phyloP scores from a whole-genome alignment of 768 basidiomycete species.

The Thelephora ganbajun region DNA sequence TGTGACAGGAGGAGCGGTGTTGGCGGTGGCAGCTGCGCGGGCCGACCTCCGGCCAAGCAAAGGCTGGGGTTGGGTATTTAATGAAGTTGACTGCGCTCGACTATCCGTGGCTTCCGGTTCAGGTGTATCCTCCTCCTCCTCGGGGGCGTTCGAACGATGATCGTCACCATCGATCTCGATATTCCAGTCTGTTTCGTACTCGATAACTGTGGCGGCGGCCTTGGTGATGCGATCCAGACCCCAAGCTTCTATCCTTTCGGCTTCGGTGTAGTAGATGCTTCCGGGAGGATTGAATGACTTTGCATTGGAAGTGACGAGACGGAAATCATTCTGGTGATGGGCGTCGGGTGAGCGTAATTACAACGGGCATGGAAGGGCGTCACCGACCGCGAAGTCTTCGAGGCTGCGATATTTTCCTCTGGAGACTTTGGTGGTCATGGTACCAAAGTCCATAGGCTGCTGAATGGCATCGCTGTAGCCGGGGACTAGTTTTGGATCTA shows the following conservation, averaged over 20 bases:
- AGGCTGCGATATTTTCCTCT: conserved; percentile 65
- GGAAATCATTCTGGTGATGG: conserved; percentile 42
- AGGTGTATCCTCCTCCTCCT: conserved; percentile 27
- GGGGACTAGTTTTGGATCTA: conserved; percentile 43
- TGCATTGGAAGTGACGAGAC: conserved; percentile 59
- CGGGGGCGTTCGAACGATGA: conserved; percentile 14
- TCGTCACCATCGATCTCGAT: conserved; percentile 52
- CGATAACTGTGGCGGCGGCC: conserved; percentile 60
- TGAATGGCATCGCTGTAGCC: conserved; percentile 60
- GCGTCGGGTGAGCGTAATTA: conserved; percentile 3
- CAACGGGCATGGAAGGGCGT: neutral
- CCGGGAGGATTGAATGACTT: conserved; percentile 67
- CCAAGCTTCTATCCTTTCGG: conserved; percentile 56
- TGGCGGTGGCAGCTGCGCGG: conserved; percentile 21
- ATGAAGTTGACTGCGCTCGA: conserved; percentile 15
- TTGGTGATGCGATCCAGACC: conserved; percentile 63
- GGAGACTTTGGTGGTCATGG: conserved; percentile 67
- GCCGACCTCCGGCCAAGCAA: conserved; percentile 6
- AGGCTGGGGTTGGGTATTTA: conserved; percentile 7
- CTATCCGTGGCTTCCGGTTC: conserved; percentile 15
- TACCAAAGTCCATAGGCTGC: conserved; percentile 86
- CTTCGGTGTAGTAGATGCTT: conserved; percentile 62
- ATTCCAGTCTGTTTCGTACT: conserved; percentile 76
- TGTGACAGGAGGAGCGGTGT: conserved; percentile 23
- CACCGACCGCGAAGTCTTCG: conserved; percentile 62